Evolutionary conservation across 1,284 basidiomycete species (phyloP).

Genomic region (Ceratobasidium sp.): DNA sequence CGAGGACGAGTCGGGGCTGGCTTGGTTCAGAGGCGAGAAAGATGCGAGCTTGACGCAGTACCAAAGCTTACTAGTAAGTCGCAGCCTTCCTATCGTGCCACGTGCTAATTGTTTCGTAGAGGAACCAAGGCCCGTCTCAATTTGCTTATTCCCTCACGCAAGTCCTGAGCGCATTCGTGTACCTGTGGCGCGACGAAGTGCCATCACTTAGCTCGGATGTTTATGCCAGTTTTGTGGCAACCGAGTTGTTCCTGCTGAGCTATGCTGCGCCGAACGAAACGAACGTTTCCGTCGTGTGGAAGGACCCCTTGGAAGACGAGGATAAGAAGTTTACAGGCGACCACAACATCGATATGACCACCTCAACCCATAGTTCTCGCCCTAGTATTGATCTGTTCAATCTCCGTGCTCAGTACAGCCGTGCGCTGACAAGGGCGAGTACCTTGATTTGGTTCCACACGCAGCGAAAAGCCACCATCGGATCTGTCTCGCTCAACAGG

Average conservation of each 20-base stretch:
- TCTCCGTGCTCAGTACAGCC: background rate
- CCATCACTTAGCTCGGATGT: background rate
- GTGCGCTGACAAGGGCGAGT: background rate
- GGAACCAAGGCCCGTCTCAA: background rate
- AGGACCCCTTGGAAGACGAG: background rate
- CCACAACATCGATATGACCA: background rate
- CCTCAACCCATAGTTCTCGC: background rate
- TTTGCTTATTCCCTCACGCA: slow-evolving; percentile 4
- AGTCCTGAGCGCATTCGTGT: background rate
- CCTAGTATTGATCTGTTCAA: background rate
- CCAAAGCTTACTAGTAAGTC: background rate
- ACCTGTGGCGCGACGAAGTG: background rate
- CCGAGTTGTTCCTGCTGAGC: background rate
- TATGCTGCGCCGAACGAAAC: background rate
- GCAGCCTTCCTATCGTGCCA: background rate
- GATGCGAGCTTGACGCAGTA: background rate
- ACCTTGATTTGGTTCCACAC: background rate
- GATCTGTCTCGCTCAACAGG: background rate
- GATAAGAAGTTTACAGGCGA: background rate
- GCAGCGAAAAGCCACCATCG: background rate
- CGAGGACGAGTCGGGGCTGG: background rate
- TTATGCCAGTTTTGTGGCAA: background rate
- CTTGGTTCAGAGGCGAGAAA: slow-evolving; percentile 1
- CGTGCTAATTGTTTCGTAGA: background rate
- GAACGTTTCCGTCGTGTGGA: no score